These are phyloP conservation scores for Sextonia rubra DNA, from an alignment of 164 flowering plant species.

Conservation along the genomic window DNA sequence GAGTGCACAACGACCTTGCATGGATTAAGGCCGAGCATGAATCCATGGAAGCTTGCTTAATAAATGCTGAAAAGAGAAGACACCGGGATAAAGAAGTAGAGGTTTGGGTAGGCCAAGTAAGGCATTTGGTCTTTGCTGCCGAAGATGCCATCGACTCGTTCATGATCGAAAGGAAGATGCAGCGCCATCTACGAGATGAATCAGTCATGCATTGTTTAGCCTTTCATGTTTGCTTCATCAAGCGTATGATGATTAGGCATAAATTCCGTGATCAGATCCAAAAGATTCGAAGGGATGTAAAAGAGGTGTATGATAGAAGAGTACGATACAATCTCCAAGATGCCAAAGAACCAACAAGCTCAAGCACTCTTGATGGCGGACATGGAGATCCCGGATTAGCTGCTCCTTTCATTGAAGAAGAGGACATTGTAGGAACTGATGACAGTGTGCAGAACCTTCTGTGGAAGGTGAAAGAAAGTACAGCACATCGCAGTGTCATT, in stretches of 20 bases:
- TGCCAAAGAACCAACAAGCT: not conserved
- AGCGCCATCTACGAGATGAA: not conserved
- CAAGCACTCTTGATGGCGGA: not conserved
- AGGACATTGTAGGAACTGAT: constrained; percentile 1
- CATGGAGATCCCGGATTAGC: not conserved
- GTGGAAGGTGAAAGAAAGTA: not conserved
- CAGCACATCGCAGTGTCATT: not conserved
- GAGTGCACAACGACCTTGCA: not conserved
- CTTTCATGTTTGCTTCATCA: not conserved
- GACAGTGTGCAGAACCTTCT: not conserved
- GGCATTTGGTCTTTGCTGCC: not conserved
- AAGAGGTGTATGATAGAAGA: constrained; percentile 1
- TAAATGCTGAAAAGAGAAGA: not conserved
- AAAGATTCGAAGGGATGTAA: not conserved
- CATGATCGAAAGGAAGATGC: not conserved
- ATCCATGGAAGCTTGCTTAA: not conserved
- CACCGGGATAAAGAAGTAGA: not conserved
- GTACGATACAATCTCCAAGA: not conserved
- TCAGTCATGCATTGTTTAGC: not conserved
- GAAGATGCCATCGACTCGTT: constrained; percentile 9
- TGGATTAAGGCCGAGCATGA: not conserved
- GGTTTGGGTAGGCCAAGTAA: not conserved
- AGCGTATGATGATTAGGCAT: not conserved
- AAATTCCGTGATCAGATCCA: not conserved
- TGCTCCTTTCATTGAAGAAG: constrained; percentile 7